A percentile compares a stretch with the other conserved stretches of the same genome.
Evolutionary conservation across 2,329 filamentous ascomycete species (phyloP).

Genomic region (Calonectria henricotiae): DNA sequence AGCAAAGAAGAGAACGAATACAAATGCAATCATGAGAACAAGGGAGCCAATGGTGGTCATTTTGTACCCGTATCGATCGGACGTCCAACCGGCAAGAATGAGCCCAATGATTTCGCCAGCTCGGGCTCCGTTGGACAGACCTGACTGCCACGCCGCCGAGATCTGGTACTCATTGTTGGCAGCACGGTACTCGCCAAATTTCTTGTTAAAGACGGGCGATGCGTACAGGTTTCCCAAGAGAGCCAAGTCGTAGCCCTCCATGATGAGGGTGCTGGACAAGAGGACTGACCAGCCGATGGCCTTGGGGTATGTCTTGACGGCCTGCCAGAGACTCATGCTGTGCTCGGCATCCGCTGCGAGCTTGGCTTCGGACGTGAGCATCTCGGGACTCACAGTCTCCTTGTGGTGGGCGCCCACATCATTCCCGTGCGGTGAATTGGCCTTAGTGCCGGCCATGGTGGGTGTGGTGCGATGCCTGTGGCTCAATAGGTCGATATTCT

Average conservation of each 20-base stretch:
- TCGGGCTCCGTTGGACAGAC: conserved; percentile 68
- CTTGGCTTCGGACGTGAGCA: conserved; percentile 59
- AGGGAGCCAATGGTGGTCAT: conserved; percentile 67
- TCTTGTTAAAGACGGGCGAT: conserved; percentile 63
- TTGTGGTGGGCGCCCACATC: conserved; percentile 49
- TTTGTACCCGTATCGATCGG: conserved; percentile 68
- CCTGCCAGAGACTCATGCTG: conserved; percentile 60
- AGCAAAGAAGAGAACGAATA: conserved; percentile 71
- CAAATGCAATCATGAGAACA: conserved; percentile 64
- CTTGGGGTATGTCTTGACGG: conserved; percentile 63
- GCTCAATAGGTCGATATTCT: not conserved
- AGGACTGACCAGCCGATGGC: conserved; percentile 67
- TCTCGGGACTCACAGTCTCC: conserved; percentile 46
- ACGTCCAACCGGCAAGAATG: conserved; percentile 68
- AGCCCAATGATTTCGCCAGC: conserved; percentile 72
- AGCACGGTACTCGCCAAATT: conserved; percentile 61
- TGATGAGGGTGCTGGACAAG: conserved; percentile 65
- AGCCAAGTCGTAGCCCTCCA: conserved; percentile 70
- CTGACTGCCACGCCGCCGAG: conserved; percentile 72
- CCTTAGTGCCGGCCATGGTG: conserved; percentile 49
- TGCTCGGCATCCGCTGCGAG: conserved; percentile 62
- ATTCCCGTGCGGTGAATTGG: conserved; percentile 40
- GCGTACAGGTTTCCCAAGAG: conserved; percentile 68
- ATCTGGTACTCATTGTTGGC: conserved; percentile 63
- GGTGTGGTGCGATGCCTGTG: not conserved